Conservation (phyloP, 2,329 filamentous ascomycete genomes). For the Oidium heveae region DNA sequence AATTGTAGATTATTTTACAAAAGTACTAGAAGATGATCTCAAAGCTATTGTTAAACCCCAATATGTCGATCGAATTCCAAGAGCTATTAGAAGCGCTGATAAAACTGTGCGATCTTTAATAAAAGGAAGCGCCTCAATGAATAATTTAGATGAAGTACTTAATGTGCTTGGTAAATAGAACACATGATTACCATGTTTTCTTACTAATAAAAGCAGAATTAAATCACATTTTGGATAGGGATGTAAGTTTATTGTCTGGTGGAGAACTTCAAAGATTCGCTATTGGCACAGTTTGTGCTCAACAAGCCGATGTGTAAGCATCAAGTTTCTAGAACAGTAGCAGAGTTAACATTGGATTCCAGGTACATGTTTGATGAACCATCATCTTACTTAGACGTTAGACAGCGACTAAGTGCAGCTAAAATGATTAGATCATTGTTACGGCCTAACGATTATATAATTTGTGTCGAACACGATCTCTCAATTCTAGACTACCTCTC, state of each 20-base stretch:
- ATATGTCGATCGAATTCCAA: constrained; percentile 90
- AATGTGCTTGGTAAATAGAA: constrained; percentile 37
- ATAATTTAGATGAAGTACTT: constrained; percentile 59
- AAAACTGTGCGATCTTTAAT: constrained; percentile 62
- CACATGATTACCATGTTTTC: background rate
- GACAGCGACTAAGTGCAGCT: constrained; percentile 85
- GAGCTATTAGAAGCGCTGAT: constrained; percentile 59
- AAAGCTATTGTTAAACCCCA: constrained; percentile 98
- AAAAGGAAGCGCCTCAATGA: constrained; percentile 47
- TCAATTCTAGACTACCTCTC: constrained; percentile 96
- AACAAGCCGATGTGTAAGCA: constrained; percentile 65
- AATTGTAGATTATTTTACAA: constrained; percentile 76
- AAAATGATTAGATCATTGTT: constrained; percentile 80
- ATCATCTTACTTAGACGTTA: constrained; percentile 96
- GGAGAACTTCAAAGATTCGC: constrained; percentile 96
- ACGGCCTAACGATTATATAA: constrained; percentile 77
- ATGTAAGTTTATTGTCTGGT: constrained; percentile 74
- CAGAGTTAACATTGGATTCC: constrained; percentile 2
- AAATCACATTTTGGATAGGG: constrained; percentile 72
- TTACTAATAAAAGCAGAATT: constrained; percentile 30
- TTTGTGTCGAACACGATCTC: constrained; percentile 97
- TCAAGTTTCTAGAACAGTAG: background rate
- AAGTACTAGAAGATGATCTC: constrained; percentile 85
- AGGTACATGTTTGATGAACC: constrained; percentile 99
- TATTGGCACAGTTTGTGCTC: constrained; percentile 84